A percentile compares a stretch with the other conserved stretches of the same genome.
These are phyloP conservation scores for Rutstroemia sydowiana DNA, from an alignment of 2,329 filamentous ascomycete genomes.

Conservation along the genomic window DNA sequence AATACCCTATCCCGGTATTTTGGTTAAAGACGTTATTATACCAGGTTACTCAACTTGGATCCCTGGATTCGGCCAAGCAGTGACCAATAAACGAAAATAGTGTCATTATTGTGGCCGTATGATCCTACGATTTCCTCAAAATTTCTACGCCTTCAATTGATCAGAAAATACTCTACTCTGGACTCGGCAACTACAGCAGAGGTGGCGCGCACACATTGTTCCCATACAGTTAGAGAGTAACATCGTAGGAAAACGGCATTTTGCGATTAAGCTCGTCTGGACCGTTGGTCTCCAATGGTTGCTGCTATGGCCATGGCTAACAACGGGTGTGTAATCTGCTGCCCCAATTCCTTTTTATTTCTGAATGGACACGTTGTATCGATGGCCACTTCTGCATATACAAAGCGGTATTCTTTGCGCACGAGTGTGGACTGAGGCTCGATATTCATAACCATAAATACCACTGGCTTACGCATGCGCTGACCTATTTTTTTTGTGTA, in stretches of 20 bases:
- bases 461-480: not conserved
- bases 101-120: not conserved
- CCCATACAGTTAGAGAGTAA: conserved; percentile 1
- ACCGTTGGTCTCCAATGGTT: conserved; percentile 19
- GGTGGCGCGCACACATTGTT: not conserved
- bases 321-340: conserved; percentile 25
- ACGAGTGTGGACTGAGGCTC: too few relatives aligned
- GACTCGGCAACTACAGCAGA: not conserved
- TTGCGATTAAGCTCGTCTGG: conserved; percentile 4
- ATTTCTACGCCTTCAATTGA: not conserved
- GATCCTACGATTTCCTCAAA: not conserved
- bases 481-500: not conserved
- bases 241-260: conserved; percentile 1
- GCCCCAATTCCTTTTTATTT: not conserved
- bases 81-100: not conserved
- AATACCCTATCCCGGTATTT: not conserved
- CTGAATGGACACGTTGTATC: not conserved
- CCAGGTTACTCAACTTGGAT: not conserved
- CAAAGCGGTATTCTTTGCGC: too few relatives aligned
- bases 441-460: too few relatives aligned
- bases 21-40: not conserved
- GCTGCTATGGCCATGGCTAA: conserved; percentile 23
- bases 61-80: not conserved
- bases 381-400: too few relatives aligned
- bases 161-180: not conserved